Evolutionary conservation across 2,329 filamentous ascomycete genomes (phyloP).

Genomic region (Pyricularia sp.): DNA sequence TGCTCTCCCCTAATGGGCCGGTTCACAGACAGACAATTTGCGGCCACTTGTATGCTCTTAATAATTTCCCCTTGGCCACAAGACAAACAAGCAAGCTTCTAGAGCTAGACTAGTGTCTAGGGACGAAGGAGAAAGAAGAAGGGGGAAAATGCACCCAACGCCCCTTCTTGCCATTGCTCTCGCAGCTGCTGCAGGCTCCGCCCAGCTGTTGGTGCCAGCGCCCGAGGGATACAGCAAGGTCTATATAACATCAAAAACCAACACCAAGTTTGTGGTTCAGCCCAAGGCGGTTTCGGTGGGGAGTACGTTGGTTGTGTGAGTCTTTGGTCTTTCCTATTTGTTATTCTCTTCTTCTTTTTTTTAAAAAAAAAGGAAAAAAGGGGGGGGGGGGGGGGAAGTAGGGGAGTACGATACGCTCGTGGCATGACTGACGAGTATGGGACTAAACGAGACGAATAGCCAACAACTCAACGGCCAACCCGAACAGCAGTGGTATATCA

Average conservation of each 20-base stretch:
- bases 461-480: constrained; percentile 21
- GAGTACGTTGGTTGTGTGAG: constrained; percentile 26
- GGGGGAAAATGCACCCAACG: background rate
- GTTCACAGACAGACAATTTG: background rate
- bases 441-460: constrained; percentile 11
- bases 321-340: background rate
- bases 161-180: constrained; percentile 13
- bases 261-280: constrained; percentile 30
- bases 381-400: no score
- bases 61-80: background rate
- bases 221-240: constrained; percentile 28
- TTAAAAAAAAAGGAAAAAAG: no score
- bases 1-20: background rate
- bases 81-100: background rate
- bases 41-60: background rate
- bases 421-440: background rate
- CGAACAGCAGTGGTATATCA: constrained; percentile 32
- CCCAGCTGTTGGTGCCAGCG: constrained; percentile 16
- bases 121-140: background rate
- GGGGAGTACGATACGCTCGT: no score
- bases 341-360: constrained; percentile 5
- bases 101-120: no score
- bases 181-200: constrained; percentile 21
- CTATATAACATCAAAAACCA: constrained; percentile 27
- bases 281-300: constrained; percentile 21